phyloP scores from a whole-genome alignment of 192 early-diverging fungal genomes.

The Coemansia sp. region DNA sequence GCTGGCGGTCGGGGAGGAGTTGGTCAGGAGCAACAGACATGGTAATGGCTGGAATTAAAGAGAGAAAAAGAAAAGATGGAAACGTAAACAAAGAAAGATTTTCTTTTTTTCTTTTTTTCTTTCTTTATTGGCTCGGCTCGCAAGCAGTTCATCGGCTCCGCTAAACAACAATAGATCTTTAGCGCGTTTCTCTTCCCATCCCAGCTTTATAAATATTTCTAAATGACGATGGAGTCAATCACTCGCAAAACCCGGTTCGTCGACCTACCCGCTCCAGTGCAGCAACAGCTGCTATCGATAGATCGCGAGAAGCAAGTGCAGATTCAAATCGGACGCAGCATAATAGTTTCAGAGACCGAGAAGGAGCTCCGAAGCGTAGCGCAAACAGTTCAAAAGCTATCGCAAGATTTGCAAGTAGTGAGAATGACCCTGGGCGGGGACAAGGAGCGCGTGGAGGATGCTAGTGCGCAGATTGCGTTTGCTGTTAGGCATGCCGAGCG shows the following conservation, averaged over 20 bases:
- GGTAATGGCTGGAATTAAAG: neutral
- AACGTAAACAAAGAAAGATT: neutral
- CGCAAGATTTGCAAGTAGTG: constrained; percentile 31
- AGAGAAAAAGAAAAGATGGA: neutral
- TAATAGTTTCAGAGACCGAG: constrained; percentile 32
- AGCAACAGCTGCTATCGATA: constrained; percentile 23
- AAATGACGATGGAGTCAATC: neutral
- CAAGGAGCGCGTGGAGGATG: constrained; percentile 29
- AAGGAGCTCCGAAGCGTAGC: constrained; percentile 8
- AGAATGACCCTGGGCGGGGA: constrained; percentile 33
- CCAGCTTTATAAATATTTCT: neutral
- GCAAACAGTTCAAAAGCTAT: constrained; percentile 15
- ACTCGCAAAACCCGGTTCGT: constrained; percentile 44
- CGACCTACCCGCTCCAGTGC: constrained; percentile 27
- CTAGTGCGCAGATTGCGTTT: constrained; percentile 22
- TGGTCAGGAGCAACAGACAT: constrained; percentile 37
- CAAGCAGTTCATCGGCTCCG: too few relatives aligned
- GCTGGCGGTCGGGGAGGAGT: constrained; percentile 66
- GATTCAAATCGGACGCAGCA: constrained; percentile 41
- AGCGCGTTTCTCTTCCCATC: too few relatives aligned
- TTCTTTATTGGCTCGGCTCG: too few relatives aligned
- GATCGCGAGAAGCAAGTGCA: constrained; percentile 45
- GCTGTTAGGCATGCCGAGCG: constrained; percentile 43
- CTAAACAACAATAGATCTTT: too few relatives aligned
- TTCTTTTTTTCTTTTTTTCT: neutral